phyloP scores from a whole-genome alignment of 2,329 filamentous ascomycete genomes.

The Periconia macrospinosa region DNA sequence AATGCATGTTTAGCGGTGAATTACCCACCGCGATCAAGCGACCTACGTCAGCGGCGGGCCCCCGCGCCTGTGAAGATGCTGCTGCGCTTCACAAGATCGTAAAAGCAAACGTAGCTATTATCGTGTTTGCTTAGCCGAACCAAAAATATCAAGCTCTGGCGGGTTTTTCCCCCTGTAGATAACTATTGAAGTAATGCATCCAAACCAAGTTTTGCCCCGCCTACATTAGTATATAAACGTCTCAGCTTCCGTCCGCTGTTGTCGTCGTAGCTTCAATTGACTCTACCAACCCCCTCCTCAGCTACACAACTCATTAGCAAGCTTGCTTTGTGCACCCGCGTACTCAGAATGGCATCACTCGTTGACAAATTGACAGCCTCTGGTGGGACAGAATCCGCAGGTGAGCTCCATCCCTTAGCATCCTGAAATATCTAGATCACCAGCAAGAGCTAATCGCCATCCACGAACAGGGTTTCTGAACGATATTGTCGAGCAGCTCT shows the following conservation, averaged over 20 bases:
- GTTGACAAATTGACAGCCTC: slow-evolving; percentile 46
- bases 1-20: not conserved
- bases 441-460: not conserved
- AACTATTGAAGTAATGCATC: not conserved
- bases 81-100: not conserved
- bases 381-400: slow-evolving; percentile 45
- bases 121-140: too few species aligned
- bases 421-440: not conserved
- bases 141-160: not conserved
- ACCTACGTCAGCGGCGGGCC: not conserved
- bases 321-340: not conserved
- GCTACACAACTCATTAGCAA: not conserved
- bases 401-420: slow-evolving; percentile 16
- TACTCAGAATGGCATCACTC: slow-evolving; percentile 24
- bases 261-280: not conserved
- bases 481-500: slow-evolving; percentile 52
- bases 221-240: not conserved
- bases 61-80: not conserved
- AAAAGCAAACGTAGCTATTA: not conserved
- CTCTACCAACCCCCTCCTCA: not conserved
- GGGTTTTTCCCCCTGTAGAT: not conserved
- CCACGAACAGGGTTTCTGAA: slow-evolving; percentile 48
- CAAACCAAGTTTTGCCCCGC: not conserved
- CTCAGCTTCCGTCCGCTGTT: not conserved
- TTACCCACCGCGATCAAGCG: not conserved